phyloP scores from a whole-genome alignment of 2,329 filamentous ascomycete species.

The Diaporthe sp. region DNA sequence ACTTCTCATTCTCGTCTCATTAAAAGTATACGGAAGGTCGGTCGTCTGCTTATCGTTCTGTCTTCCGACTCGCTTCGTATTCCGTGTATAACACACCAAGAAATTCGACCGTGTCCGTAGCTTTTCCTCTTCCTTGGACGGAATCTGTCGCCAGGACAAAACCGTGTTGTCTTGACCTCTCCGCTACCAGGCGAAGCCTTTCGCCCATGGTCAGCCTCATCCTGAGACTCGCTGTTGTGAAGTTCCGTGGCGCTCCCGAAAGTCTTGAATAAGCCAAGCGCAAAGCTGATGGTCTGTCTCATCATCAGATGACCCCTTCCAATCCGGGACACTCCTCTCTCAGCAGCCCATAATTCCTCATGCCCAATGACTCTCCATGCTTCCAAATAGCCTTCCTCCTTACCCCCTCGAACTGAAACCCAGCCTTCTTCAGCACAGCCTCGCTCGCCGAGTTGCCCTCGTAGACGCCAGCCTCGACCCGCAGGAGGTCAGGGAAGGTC shows the following conservation, averaged over 20 bases:
- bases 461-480: slow-evolving; percentile 53
- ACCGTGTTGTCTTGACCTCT: background rate
- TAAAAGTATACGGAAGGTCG: background rate
- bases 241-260: background rate
- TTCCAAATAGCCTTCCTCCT: slow-evolving; percentile 55
- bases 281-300: background rate
- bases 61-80: background rate
- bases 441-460: slow-evolving; percentile 53
- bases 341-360: slow-evolving; percentile 51
- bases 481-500: slow-evolving; percentile 50
- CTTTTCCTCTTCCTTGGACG: background rate
- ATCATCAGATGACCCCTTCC: slow-evolving; percentile 36
- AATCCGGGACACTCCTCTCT: slow-evolving; percentile 44
- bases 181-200: background rate
- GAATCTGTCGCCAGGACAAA: background rate
- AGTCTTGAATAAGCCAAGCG: background rate
- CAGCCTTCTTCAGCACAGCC: slow-evolving; percentile 54
- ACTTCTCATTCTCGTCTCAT: background rate
- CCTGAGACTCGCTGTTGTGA: background rate
- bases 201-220: no score
- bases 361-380: slow-evolving; percentile 51
- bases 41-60: background rate
- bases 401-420: slow-evolving; percentile 56
- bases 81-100: background rate
- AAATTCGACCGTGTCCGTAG: background rate